Conservation (phyloP, 1,139 yeast genomes). For the Yamadazyma oceani region DNA sequence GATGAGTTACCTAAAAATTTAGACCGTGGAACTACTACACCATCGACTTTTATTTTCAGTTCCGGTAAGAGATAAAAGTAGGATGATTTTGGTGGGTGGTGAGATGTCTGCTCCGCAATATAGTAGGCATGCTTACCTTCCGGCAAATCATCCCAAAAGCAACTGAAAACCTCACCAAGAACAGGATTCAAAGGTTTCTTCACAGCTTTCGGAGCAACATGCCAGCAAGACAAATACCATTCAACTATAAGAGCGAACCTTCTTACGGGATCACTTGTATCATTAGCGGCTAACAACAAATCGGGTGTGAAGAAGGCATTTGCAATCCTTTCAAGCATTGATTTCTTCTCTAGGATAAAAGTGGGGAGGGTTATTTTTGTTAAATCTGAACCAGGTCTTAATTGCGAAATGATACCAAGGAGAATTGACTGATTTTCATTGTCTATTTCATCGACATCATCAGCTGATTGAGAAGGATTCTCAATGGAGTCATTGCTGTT, state of each 20-base stretch:
- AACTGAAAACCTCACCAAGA: conserved; percentile 82
- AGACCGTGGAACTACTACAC: conserved; percentile 83
- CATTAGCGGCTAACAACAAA: conserved; percentile 69
- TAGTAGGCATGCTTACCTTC: conserved; percentile 70
- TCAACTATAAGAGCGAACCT: conserved; percentile 73
- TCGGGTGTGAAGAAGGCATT: conserved; percentile 86
- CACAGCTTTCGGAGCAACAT: conserved; percentile 96
- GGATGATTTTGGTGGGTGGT: conserved; percentile 97
- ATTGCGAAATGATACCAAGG: conserved; percentile 82
- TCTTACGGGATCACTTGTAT: conserved; percentile 55
- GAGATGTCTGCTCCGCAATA: conserved; percentile 91
- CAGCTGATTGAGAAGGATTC: conserved; percentile 12
- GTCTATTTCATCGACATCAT: conserved; percentile 86
- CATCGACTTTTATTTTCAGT: conserved; percentile 80
- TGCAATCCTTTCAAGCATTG: conserved; percentile 94
- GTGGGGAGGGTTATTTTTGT: conserved; percentile 92
- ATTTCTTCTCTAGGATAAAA: conserved; percentile 88
- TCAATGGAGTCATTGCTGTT: conserved; percentile 7
- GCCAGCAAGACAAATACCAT: conserved; percentile 97
- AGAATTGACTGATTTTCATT: conserved; percentile 85
- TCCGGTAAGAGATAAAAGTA: conserved; percentile 88
- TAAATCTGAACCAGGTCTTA: conserved; percentile 90
- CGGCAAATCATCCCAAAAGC: conserved; percentile 88
- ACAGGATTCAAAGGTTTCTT: conserved; percentile 96
- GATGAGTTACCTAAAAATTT: conserved; percentile 92